Evolutionary conservation across 2,329 filamentous ascomycete genomes (phyloP), one percentile per base, ranked within the genome.

Genomic region (Gnomoniopsis sp.): DNA sequence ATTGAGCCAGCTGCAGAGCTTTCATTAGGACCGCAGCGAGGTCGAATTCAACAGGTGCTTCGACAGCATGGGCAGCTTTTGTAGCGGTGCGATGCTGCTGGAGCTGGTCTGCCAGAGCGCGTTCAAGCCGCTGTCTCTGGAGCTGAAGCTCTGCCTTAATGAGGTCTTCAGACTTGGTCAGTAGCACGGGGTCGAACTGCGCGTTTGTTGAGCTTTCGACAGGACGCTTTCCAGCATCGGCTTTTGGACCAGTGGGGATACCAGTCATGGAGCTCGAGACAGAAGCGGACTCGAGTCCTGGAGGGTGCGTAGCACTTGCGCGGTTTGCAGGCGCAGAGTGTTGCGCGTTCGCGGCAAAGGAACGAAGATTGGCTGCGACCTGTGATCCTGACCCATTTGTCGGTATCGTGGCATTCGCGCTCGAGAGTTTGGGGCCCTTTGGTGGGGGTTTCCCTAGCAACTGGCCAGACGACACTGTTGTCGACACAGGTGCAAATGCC

Each of bases 131-230:
- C 73, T 93, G 86, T 63, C 93, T 86, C 74, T 91, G 90, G 63
- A 93, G 75, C 70, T 89, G 85, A 62, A 91, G 78, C 74, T 96
- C 91, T 69, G 91, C 91, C 75, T 86, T 89, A 70, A 95, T 86
- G 65, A 96, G 79, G 70, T 90, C 86, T 70, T 91, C 89, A 65
- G 92, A 93, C 74, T 96, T 96, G 69, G 90, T 88, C 72, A 96
- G 81, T 66, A 96, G 81, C 62, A 96, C 86, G 52, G 91, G 90
- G 72, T 96, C 86, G 75, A 95, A 89, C 72, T 88, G 87, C 61
- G 86, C 85, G 64, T 81, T 83, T 60, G 77, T 74, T 65, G 81
- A 74, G 22, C 26, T 34, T 22, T 57, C 55, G 67, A 76, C 79
- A 61, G 74, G 75, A 67, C 69, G 75, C 63, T 64, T 69, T 72